Evolutionary conservation across 2,329 filamentous ascomycete species (phyloP).

Genomic region (Xylaria sp.): DNA sequence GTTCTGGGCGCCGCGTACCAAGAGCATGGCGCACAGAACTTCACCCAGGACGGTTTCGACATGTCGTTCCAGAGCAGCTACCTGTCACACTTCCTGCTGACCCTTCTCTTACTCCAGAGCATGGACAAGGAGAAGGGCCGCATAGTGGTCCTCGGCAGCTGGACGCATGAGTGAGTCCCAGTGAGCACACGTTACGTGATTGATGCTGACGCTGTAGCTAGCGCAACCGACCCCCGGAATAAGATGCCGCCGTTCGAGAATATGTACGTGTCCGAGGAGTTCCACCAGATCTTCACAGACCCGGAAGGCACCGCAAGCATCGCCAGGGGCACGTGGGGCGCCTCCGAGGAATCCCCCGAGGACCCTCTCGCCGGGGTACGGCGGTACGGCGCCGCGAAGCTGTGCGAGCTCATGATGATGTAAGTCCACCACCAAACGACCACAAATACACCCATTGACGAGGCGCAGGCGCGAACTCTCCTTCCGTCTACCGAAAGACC

Average conservation of each 20-base stretch:
- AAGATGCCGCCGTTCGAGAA: conserved; percentile 11
- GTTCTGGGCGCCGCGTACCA: conserved; percentile 33
- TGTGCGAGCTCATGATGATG: conserved; percentile 33
- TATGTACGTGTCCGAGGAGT: conserved; percentile 11
- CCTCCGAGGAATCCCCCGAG: conserved; percentile 13
- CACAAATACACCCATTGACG: conserved; percentile 2
- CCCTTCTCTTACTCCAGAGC: conserved; percentile 37
- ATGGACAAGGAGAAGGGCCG: conserved; percentile 38
- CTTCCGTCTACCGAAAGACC: conserved; percentile 26
- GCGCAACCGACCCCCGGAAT: conserved; percentile 19
- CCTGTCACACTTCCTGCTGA: conserved; percentile 39
- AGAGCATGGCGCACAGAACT: conserved; percentile 29
- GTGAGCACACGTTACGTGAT: background rate
- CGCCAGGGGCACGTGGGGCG: conserved; percentile 24
- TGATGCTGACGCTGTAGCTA: background rate
- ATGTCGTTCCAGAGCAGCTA: conserved; percentile 38
- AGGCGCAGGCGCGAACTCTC: conserved; percentile 28
- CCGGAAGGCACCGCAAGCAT: conserved; percentile 19
- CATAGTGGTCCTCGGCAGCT: conserved; percentile 37
- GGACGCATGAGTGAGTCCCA: conserved; percentile 35
- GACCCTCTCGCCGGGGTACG: conserved; percentile 24
- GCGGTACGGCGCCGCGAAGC: conserved; percentile 32
- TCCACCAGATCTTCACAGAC: conserved; percentile 19
- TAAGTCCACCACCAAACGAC: conserved; percentile 6
- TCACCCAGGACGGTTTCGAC: conserved; percentile 39